phyloP scores from a whole-genome alignment of 768 basidiomycete genomes.

The Aureoboletus auriporus region DNA sequence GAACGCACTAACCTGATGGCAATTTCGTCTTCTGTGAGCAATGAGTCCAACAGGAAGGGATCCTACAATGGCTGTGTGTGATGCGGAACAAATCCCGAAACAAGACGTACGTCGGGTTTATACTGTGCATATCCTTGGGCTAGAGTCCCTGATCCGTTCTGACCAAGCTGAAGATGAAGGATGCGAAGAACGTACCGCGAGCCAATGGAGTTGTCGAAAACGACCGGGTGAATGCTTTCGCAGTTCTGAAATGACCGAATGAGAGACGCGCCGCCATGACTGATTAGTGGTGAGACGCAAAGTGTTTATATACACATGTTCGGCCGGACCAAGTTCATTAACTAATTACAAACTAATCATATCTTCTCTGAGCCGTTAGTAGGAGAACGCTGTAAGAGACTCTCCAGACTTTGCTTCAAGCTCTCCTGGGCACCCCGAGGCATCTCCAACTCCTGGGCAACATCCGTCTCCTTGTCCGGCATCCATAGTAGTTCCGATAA shows the following conservation, averaged over 20 bases:
- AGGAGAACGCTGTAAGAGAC: conserved; percentile 12
- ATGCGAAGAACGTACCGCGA: conserved; percentile 15
- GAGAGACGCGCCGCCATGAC: conserved; percentile 1
- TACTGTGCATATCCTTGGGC: conserved; percentile 21
- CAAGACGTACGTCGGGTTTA: conserved; percentile 15
- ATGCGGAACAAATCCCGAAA: neutral
- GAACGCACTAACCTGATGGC: conserved; percentile 65
- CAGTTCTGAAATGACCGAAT: conserved; percentile 6
- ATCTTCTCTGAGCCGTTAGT: neutral
- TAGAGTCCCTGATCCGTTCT: conserved; percentile 1
- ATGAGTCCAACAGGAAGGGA: conserved; percentile 72
- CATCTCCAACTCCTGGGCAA: conserved; percentile 3
- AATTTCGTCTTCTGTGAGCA: conserved; percentile 86
- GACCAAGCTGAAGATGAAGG: neutral
- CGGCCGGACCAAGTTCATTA: conserved; percentile 16
- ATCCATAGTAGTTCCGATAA: conserved; percentile 16
- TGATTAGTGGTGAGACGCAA: neutral
- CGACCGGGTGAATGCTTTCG: conserved; percentile 11
- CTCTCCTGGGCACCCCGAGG: conserved; percentile 8
- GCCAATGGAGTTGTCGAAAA: conserved; percentile 17
- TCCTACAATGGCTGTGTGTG: conserved; percentile 51
- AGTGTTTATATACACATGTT: neutral
- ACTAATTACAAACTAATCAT: neutral
- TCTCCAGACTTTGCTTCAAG: conserved; percentile 23
- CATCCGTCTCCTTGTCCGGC: neutral